Percentiles rank a stretch among this genome's conserved stretches.
These are phyloP conservation scores for Rubus parviflorus DNA, from an alignment of 306 rosid genomes.

Conservation along the genomic window DNA sequence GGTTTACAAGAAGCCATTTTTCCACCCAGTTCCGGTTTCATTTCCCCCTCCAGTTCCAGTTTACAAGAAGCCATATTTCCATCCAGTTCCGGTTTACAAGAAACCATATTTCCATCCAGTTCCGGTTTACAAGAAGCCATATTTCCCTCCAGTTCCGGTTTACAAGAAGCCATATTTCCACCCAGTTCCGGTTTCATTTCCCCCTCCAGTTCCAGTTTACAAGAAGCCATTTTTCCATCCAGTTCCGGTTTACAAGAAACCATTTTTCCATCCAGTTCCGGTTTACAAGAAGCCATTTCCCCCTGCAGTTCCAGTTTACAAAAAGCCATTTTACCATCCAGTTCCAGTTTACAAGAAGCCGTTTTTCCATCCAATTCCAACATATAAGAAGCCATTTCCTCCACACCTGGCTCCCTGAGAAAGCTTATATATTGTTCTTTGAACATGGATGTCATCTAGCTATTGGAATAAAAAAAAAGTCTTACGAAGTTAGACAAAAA, in stretches of 20 bases:
- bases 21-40: conserved; percentile 5
- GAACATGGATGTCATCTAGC: background rate
- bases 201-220: background rate
- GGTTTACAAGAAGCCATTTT: conserved; percentile 5
- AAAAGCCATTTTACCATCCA: conserved; percentile 12
- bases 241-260: conserved; percentile 22
- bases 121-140: conserved; percentile 22
- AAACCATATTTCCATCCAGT: conserved; percentile 5
- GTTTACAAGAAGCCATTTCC: conserved; percentile 2
- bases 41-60: background rate
- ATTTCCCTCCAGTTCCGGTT: background rate
- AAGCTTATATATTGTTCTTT: background rate
- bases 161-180: conserved; percentile 18
- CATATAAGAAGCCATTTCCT: conserved; percentile 21
- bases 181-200: conserved; percentile 3
- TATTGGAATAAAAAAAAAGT: background rate
- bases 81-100: conserved; percentile 18
- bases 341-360: conserved; percentile 11
- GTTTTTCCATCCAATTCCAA: conserved; percentile 5
- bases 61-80: background rate
- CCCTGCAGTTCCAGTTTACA: background rate
- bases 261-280: background rate
- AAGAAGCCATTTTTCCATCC: conserved; percentile 14
- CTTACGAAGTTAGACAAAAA: background rate
- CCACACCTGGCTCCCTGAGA: background rate